phyloP scores from a whole-genome alignment of 2,329 filamentous ascomycete genomes.

The Chaetomium sp. region DNA sequence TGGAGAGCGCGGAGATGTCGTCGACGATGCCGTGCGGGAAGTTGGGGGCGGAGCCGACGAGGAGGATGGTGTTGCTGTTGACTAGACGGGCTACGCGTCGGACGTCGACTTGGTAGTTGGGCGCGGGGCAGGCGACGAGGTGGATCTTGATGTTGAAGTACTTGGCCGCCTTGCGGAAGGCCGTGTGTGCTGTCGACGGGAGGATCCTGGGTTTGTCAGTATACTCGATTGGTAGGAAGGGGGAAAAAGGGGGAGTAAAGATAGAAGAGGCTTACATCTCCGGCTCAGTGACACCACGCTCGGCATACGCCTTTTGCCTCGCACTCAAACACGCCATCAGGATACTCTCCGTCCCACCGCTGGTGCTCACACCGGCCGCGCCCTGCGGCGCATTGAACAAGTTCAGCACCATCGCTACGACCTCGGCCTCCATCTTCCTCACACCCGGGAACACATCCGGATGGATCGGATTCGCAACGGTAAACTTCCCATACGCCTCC shows the following conservation, averaged over 20 bases:
- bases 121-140: slow-evolving; percentile 78
- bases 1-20: slow-evolving; percentile 79
- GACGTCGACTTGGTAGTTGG: slow-evolving; percentile 77
- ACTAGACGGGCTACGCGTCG: slow-evolving; percentile 73
- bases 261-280: slow-evolving; percentile 65
- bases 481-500: slow-evolving; percentile 89
- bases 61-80: slow-evolving; percentile 87
- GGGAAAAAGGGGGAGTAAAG: not conserved
- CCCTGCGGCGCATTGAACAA: slow-evolving; percentile 86
- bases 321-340: slow-evolving; percentile 90
- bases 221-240: not conserved
- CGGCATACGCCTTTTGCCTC: slow-evolving; percentile 77
- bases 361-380: slow-evolving; percentile 82
- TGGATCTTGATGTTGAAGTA: slow-evolving; percentile 98
- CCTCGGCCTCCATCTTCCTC: slow-evolving; percentile 97
- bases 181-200: slow-evolving; percentile 88
- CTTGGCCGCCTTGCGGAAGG: slow-evolving; percentile 88
- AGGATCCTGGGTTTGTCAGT: slow-evolving; percentile 60
- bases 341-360: slow-evolving; percentile 93
- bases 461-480: slow-evolving; percentile 93
- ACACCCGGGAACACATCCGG: slow-evolving; percentile 97
- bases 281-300: slow-evolving; percentile 83
- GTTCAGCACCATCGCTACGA: slow-evolving; percentile 88
- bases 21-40: slow-evolving; percentile 98
- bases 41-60: slow-evolving; percentile 93